A percentile compares a stretch with the other conserved stretches of the same genome.
Evolutionary conservation across 192 early-diverging fungal species (phyloP).

Genomic region (Mortierella claussenii): DNA sequence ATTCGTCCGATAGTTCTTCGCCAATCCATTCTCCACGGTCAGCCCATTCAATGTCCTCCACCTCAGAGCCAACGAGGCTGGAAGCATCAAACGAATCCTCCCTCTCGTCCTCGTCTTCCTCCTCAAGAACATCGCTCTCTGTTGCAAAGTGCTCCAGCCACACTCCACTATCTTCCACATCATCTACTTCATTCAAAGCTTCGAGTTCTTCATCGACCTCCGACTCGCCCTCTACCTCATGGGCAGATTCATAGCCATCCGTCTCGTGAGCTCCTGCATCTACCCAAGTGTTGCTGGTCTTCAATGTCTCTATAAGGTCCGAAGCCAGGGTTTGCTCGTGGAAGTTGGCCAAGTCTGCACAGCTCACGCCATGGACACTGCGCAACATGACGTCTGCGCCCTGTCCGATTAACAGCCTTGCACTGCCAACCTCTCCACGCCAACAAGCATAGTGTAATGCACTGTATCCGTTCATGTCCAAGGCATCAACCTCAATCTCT

Average conservation of each 20-base stretch:
- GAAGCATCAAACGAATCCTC: constrained; percentile 30
- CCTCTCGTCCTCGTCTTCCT: constrained; percentile 14
- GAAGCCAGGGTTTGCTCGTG: not conserved
- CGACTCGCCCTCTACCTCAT: constrained; percentile 35
- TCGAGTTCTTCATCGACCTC: constrained; percentile 41
- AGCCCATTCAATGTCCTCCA: constrained; percentile 38
- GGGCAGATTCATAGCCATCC: constrained; percentile 33
- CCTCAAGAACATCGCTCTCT: constrained; percentile 31
- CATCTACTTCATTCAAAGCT: constrained; percentile 15
- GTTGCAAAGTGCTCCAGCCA: constrained; percentile 46
- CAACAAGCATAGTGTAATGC: constrained; percentile 77
- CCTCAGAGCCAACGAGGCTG: constrained; percentile 44
- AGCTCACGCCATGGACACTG: constrained; percentile 37
- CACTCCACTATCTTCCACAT: constrained; percentile 29
- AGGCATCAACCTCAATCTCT: constrained; percentile 58
- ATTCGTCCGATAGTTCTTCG: constrained; percentile 39
- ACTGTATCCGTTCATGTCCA: constrained; percentile 74
- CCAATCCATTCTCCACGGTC: constrained; percentile 51
- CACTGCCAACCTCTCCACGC: constrained; percentile 59
- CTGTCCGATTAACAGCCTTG: constrained; percentile 60
- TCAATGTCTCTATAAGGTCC: constrained; percentile 24
- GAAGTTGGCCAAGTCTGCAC: constrained; percentile 31
- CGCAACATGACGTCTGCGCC: constrained; percentile 41
- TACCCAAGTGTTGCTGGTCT: constrained; percentile 46
- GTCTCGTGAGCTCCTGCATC: constrained; percentile 44